Conservation (phyloP, 441 rosid genomes). For the Biscutella auriculata region DNA sequence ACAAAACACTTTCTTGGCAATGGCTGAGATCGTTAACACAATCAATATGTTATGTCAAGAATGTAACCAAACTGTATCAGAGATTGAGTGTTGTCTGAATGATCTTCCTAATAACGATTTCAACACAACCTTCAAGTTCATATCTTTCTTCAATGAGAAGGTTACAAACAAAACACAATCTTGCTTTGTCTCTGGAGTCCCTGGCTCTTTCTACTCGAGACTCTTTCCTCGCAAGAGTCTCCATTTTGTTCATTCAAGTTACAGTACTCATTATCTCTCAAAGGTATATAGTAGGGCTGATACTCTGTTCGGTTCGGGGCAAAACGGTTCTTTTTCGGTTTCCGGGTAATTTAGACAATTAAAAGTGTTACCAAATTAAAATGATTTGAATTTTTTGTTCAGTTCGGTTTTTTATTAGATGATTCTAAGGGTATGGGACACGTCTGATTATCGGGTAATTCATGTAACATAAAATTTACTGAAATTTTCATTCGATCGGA, state of each 20-base stretch:
- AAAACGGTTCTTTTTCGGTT: too few species aligned
- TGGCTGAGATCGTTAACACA: slow-evolving; percentile 5
- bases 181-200: slow-evolving; percentile 24
- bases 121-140: slow-evolving; percentile 12
- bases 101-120: slow-evolving; percentile 14
- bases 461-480: too few species aligned
- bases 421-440: too few species aligned
- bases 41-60: background rate
- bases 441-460: too few species aligned
- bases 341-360: too few species aligned
- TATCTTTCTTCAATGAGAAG: background rate
- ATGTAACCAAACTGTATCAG: background rate
- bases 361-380: too few species aligned
- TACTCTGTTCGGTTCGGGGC: too few species aligned
- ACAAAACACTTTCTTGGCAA: slow-evolving; percentile 9
- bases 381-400: too few species aligned
- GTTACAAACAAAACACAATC: background rate
- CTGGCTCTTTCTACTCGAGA: slow-evolving; percentile 27
- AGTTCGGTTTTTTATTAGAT: too few species aligned
- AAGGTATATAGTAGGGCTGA: too few species aligned
- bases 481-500: too few species aligned
- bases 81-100: slow-evolving; percentile 13
- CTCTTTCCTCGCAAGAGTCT: slow-evolving; percentile 25
- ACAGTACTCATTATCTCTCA: slow-evolving; percentile 8
- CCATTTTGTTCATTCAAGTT: slow-evolving; percentile 16